Percentiles rank a stretch among this genome's conserved stretches.
Conservation (phyloP, 495 filamentous ascomycete species). For the Rhypophila decipiens region DNA sequence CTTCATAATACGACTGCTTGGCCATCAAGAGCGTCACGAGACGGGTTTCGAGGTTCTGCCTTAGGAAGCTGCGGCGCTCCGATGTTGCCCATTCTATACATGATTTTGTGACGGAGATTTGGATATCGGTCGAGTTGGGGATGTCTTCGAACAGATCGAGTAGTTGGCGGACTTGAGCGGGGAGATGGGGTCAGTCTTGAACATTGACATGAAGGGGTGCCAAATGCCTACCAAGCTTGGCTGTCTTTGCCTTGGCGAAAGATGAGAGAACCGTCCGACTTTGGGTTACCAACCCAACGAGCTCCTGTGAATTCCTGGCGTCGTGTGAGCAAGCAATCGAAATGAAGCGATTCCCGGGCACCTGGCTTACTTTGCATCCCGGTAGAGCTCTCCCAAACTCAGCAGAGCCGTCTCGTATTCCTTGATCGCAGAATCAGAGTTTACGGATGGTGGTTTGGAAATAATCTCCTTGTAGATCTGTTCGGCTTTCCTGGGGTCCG, state of each 20-base stretch:
- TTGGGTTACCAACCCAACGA: constrained; percentile 84
- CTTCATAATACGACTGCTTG: constrained; percentile 94
- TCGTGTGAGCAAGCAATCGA: constrained; percentile 7
- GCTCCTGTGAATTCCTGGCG: constrained; percentile 76
- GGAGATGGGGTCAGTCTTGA: constrained; percentile 1
- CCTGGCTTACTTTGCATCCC: constrained; percentile 65
- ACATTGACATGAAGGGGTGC: not conserved
- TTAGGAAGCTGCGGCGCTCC: constrained; percentile 87
- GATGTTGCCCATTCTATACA: constrained; percentile 99
- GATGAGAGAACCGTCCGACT: constrained; percentile 87
- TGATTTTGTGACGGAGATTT: constrained; percentile 88
- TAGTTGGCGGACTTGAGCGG: constrained; percentile 76
- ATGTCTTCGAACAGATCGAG: constrained; percentile 92
- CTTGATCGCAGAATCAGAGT: constrained; percentile 70
- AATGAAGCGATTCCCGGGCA: not conserved
- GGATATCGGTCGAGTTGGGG: constrained; percentile 86
- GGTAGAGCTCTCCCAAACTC: constrained; percentile 83
- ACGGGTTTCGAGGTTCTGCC: constrained; percentile 95
- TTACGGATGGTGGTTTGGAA: constrained; percentile 72
- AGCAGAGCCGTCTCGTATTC: constrained; percentile 83
- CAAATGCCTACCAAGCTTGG: constrained; percentile 75
- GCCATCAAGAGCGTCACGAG: constrained; percentile 91
- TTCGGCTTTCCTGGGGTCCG: constrained; percentile 73
- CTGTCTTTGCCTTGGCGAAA: constrained; percentile 98
- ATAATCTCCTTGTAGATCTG: constrained; percentile 81